phyloP scores from a whole-genome alignment of 495 filamentous ascomycete genomes.

The Alectoria sarmentosa region DNA sequence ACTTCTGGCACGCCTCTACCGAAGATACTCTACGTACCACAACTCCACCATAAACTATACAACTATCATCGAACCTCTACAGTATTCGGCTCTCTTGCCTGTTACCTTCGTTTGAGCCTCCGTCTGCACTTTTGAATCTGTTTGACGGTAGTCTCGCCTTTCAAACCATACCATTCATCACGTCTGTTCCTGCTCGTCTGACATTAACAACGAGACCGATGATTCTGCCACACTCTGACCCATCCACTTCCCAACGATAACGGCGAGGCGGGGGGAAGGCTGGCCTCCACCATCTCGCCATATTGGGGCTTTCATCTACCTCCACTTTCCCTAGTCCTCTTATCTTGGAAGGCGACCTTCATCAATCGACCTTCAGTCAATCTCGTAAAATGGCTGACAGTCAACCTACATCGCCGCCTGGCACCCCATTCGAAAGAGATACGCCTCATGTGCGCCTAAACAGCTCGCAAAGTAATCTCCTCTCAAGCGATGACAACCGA shows the following conservation, averaged over 20 bases:
- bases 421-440: conserved; percentile 24
- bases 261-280: conserved; percentile 1
- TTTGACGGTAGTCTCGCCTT: neutral
- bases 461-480: conserved; percentile 48
- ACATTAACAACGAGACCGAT: neutral
- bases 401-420: conserved; percentile 26
- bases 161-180: neutral
- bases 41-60: neutral
- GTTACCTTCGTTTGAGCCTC: conserved; percentile 2
- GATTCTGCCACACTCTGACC: neutral
- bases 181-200: neutral
- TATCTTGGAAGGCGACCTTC: neutral
- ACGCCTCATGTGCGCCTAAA: conserved; percentile 55
- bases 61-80: neutral
- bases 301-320: neutral
- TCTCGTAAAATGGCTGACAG: conserved; percentile 10
- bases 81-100: neutral
- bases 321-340: neutral
- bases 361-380: neutral
- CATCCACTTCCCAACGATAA: neutral
- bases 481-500: conserved; percentile 33
- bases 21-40: neutral
- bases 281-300: conserved; percentile 7
- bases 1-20: neutral
- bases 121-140: neutral